These are phyloP conservation scores for Wickerhamomyces canadensis DNA, from an alignment of 805 yeast species.

Conservation along the genomic window DNA sequence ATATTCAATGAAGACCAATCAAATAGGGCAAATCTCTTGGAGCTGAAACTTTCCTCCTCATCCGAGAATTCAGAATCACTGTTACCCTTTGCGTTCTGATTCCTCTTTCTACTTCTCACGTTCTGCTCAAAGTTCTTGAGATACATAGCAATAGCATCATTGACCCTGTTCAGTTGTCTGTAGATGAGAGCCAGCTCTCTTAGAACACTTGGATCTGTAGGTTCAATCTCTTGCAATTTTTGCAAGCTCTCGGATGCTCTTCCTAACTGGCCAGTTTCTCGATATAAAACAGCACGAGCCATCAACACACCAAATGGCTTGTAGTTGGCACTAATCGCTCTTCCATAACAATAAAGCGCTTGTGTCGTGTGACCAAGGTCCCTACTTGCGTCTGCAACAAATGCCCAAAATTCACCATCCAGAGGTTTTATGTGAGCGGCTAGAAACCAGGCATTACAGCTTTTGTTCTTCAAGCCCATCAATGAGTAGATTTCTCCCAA, in stretches of 20 bases:
- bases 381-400: constrained; percentile 62
- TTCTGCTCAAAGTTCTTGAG: constrained; percentile 58
- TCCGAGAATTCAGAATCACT: constrained; percentile 22
- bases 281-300: constrained; percentile 61
- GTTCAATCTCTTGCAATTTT: constrained; percentile 48
- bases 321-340: constrained; percentile 46
- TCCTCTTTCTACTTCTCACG: constrained; percentile 37
- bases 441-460: constrained; percentile 75
- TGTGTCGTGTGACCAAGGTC: constrained; percentile 67
- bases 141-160: constrained; percentile 73
- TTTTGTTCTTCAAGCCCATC: constrained; percentile 61
- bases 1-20: constrained; percentile 89
- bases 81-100: constrained; percentile 13
- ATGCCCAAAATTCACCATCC: constrained; percentile 75
- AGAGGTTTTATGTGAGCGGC: constrained; percentile 75
- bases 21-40: constrained; percentile 43
- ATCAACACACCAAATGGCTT: constrained; percentile 52
- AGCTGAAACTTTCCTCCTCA: constrained; percentile 19
- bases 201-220: constrained; percentile 53
- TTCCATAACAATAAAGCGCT: constrained; percentile 72
- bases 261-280: constrained; percentile 58
- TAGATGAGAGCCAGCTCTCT: constrained; percentile 53
- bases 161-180: constrained; percentile 48
- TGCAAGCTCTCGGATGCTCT: constrained; percentile 74
- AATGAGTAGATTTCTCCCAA: constrained; percentile 76